Evolutionary conservation across 2,329 filamentous ascomycete genomes (phyloP).

Genomic region (Colletotrichum chlorophyti): DNA sequence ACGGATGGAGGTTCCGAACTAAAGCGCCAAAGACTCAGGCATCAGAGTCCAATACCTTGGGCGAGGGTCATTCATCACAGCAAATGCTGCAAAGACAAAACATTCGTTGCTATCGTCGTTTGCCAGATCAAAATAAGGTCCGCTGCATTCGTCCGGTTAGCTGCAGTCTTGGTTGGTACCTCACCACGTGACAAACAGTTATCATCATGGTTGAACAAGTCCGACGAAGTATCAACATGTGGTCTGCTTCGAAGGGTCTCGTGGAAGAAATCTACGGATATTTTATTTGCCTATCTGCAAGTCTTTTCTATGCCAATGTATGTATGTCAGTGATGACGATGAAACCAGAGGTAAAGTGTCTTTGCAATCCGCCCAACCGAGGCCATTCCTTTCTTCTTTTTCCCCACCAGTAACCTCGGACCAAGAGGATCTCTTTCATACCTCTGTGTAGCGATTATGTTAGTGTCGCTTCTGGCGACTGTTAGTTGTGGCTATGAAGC

Average conservation of each 20-base stretch:
- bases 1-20: neutral
- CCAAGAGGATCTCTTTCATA: neutral
- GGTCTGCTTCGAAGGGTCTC: neutral
- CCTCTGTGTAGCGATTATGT: neutral
- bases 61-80: neutral
- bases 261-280: neutral
- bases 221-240: neutral
- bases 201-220: constrained; percentile 20
- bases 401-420: too few species aligned
- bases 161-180: constrained; percentile 28
- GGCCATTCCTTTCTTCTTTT: too few species aligned
- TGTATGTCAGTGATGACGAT: neutral
- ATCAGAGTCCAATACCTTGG: constrained; percentile 15
- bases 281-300: constrained; percentile 17
- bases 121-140: constrained; percentile 28
- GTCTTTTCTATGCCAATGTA: neutral
- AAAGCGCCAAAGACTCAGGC: constrained; percentile 23
- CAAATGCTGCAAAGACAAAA: neutral
- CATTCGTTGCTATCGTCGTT: constrained; percentile 26
- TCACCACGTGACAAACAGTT: constrained; percentile 31
- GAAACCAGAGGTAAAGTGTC: neutral
- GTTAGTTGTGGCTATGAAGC: neutral
- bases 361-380: neutral
- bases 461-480: neutral
- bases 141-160: constrained; percentile 27